phyloP scores from a whole-genome alignment of 768 basidiomycete genomes.

The Saitozyma sp. region DNA sequence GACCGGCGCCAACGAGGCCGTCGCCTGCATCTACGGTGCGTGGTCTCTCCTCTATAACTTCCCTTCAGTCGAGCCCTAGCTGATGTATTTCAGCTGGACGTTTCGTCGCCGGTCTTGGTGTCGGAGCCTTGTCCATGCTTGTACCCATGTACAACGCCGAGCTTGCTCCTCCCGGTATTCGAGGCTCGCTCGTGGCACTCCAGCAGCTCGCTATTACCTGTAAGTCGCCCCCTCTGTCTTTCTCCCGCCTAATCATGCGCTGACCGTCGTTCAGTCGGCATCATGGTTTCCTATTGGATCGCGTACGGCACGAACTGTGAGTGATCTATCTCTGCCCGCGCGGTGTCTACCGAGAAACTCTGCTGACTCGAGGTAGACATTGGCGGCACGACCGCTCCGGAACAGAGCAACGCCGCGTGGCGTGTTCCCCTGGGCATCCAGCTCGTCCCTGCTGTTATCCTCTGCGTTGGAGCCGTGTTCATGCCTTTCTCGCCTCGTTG shows the following conservation, averaged over 20 bases:
- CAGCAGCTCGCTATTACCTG: conserved; percentile 82
- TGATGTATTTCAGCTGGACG: conserved; percentile 56
- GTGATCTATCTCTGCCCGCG: background rate
- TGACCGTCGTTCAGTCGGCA: conserved; percentile 29
- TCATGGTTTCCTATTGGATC: conserved; percentile 56
- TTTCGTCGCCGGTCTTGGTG: conserved; percentile 76
- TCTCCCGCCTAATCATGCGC: background rate
- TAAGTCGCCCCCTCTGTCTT: conserved; percentile 56
- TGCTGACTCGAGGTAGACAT: conserved; percentile 29
- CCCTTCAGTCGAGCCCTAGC: background rate
- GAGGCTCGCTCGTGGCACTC: conserved; percentile 75
- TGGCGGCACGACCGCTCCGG: conserved; percentile 50
- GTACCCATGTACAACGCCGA: conserved; percentile 72
- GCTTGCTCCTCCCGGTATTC: conserved; percentile 69
- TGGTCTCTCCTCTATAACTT: background rate
- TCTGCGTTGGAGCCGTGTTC: conserved; percentile 69
- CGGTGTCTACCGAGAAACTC: background rate
- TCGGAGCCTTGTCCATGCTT: conserved; percentile 78
- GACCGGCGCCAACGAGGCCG: conserved; percentile 53
- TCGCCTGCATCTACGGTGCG: conserved; percentile 66
- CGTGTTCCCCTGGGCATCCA: conserved; percentile 72
- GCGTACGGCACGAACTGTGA: conserved; percentile 63
- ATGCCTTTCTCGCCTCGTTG: conserved; percentile 78
- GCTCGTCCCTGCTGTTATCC: conserved; percentile 69
- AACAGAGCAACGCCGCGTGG: conserved; percentile 72